Conservation (phyloP, 2,329 filamentous ascomycete genomes). For the Fusarium redolens region DNA sequence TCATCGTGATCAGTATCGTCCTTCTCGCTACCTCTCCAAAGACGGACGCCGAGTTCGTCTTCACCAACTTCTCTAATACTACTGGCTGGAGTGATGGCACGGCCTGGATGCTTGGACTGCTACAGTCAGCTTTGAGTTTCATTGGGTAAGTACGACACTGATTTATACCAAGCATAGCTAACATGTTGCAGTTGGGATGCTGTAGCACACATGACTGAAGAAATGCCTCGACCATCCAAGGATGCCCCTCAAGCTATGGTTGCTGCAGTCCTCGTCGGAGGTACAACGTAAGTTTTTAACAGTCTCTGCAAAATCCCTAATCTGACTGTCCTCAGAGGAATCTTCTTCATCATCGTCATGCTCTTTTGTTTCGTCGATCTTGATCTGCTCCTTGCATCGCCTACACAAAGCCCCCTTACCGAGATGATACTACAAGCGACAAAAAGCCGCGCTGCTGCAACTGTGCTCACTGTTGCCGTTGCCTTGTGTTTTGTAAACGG, state of each 20-base stretch:
- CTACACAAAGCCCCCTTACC: constrained; percentile 58
- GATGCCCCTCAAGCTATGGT: constrained; percentile 56
- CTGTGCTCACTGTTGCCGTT: constrained; percentile 55
- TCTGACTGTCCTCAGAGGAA: constrained; percentile 42
- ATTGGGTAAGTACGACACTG: constrained; percentile 35
- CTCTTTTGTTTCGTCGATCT: constrained; percentile 56
- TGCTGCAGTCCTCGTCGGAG: constrained; percentile 54
- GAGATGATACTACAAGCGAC: constrained; percentile 59
- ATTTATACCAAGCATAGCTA: not conserved
- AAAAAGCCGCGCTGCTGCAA: constrained; percentile 52
- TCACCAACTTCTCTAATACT: constrained; percentile 57
- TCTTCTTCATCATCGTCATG: constrained; percentile 55
- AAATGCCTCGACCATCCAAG: constrained; percentile 55
- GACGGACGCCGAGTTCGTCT: constrained; percentile 56
- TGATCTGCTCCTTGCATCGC: constrained; percentile 49
- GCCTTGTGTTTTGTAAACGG: constrained; percentile 59
- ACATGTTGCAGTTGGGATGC: constrained; percentile 53
- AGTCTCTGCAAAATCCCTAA: fast-evolving
- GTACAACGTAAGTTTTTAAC: constrained; percentile 50
- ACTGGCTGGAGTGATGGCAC: constrained; percentile 59
- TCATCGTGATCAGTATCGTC: constrained; percentile 56
- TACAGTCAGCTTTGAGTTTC: constrained; percentile 53
- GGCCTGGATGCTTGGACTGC: constrained; percentile 59
- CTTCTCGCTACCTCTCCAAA: constrained; percentile 55
- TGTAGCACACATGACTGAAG: constrained; percentile 58